Conservation (phyloP, 2,329 filamentous ascomycete species). For the Metarhizium sp. region DNA sequence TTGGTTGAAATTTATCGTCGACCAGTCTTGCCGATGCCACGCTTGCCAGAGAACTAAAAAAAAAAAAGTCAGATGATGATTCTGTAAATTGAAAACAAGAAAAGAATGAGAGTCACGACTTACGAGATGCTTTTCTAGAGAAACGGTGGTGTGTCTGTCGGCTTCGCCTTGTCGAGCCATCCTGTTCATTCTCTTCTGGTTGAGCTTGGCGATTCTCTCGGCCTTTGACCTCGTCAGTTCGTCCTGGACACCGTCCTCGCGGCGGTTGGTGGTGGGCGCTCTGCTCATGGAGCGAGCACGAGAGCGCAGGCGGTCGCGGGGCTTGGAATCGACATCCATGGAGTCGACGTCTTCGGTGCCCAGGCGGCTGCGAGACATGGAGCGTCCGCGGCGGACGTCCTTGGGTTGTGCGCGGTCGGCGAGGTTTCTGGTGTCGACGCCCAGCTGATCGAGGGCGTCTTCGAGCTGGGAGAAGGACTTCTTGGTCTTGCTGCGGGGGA, state of each 20-base stretch:
- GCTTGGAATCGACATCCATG: slow-evolving; percentile 63
- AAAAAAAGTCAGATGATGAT: slow-evolving; percentile 18
- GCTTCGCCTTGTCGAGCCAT: slow-evolving; percentile 96
- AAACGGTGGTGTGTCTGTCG: slow-evolving; percentile 77
- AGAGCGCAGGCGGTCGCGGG: slow-evolving; percentile 54
- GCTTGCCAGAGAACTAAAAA: slow-evolving; percentile 75
- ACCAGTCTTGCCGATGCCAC: slow-evolving; percentile 82
- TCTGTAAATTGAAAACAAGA: slow-evolving; percentile 3
- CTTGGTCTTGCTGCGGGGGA: slow-evolving; percentile 73
- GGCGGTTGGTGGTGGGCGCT: slow-evolving; percentile 51
- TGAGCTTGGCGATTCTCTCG: slow-evolving; percentile 76
- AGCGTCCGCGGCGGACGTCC: slow-evolving; percentile 62
- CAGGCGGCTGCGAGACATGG: slow-evolving; percentile 50
- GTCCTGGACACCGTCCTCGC: slow-evolving; percentile 68
- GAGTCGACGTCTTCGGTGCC: slow-evolving; percentile 56
- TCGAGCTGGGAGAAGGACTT: slow-evolving; percentile 84
- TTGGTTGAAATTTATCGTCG: slow-evolving; percentile 45
- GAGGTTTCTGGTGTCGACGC: slow-evolving; percentile 72
- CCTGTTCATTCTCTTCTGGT: slow-evolving; percentile 97
- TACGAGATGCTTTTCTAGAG: slow-evolving; percentile 86
- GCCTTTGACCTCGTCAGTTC: slow-evolving; percentile 63
- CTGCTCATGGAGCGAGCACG: slow-evolving; percentile 70
- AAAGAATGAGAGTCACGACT: slow-evolving; percentile 24
- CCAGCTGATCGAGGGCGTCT: slow-evolving; percentile 72
- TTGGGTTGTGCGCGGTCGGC: slow-evolving; percentile 59